Percentiles rank a stretch among this genome's conserved stretches.
phyloP scores from a whole-genome alignment of 1,139 yeast genomes.

The Geotrichum phurueaensis region DNA sequence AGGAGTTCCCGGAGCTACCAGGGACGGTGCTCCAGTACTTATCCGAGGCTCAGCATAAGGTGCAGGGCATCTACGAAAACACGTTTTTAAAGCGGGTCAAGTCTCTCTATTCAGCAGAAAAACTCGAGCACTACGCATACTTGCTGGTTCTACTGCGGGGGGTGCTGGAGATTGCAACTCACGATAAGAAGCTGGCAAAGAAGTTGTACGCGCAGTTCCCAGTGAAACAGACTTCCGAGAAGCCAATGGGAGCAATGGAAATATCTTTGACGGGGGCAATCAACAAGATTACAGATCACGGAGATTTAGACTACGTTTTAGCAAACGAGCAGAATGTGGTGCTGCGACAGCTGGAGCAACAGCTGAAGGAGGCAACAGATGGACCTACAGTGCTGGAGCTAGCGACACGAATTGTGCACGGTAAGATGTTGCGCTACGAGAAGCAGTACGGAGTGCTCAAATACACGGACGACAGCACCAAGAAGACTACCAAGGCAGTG shows the following conservation, averaged over 20 bases:
- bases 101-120: not conserved
- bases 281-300: not conserved
- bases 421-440: constrained; percentile 15
- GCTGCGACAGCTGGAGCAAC: constrained; percentile 16
- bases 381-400: constrained; percentile 30
- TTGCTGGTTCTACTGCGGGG: constrained; percentile 20
- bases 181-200: constrained; percentile 19
- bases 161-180: constrained; percentile 9
- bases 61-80: not conserved
- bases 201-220: constrained; percentile 11
- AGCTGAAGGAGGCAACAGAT: constrained; percentile 24
- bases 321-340: constrained; percentile 15
- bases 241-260: not conserved
- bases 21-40: not conserved
- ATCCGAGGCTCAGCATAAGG: not conserved
- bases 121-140: not conserved
- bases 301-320: constrained; percentile 5
- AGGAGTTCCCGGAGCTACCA: not conserved
- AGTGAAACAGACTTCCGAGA: not conserved
- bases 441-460: constrained; percentile 22
- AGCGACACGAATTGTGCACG: constrained; percentile 27
- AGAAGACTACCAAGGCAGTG: constrained; percentile 22
- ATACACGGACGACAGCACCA: constrained; percentile 32
- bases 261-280: not conserved
- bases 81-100: not conserved